Evolutionary conservation across 345 rosid species (phyloP).

Genomic region (Hibiscus tridactylites): DNA sequence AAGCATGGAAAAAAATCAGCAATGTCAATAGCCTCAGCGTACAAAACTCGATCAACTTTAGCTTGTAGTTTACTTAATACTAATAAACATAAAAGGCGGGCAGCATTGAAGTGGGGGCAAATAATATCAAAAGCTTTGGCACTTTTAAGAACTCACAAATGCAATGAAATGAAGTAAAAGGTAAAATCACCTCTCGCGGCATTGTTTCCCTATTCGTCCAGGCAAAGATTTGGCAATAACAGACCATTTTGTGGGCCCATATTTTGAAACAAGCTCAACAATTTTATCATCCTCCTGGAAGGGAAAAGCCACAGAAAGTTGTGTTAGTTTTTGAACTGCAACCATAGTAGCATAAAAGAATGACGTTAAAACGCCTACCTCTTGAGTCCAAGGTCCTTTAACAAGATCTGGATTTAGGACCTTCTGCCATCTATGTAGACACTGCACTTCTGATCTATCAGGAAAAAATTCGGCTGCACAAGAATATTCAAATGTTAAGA

Average conservation of each 20-base stretch:
- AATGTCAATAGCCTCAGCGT: background rate
- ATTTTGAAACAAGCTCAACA: conserved; percentile 54
- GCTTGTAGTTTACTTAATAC: background rate
- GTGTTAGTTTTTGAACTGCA: conserved; percentile 2
- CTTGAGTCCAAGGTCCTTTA: conserved; percentile 97
- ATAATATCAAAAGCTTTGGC: background rate
- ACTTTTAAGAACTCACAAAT: background rate
- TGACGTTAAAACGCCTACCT: conserved; percentile 36
- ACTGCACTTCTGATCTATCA: conserved; percentile 93
- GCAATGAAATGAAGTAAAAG: background rate
- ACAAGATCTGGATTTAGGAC: conserved; percentile 93
- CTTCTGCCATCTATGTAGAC: conserved; percentile 98
- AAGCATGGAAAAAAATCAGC: background rate
- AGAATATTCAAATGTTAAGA: conserved; percentile 11
- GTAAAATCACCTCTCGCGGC: conserved; percentile 72
- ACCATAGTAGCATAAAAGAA: conserved; percentile 1
- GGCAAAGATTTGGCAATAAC: conserved; percentile 78
- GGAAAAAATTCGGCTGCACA: conserved; percentile 75
- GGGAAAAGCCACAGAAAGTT: conserved; percentile 4
- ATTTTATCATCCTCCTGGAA: conserved; percentile 89
- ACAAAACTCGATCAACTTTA: background rate
- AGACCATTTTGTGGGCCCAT: conserved; percentile 94
- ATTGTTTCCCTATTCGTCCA: conserved; percentile 98
- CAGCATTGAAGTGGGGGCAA: background rate
- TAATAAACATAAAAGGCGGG: background rate